A percentile compares a stretch with the other conserved stretches of the same genome.
phyloP scores from a whole-genome alignment of 306 rosid genomes.

The Ammopiptanthus mongolicus region DNA sequence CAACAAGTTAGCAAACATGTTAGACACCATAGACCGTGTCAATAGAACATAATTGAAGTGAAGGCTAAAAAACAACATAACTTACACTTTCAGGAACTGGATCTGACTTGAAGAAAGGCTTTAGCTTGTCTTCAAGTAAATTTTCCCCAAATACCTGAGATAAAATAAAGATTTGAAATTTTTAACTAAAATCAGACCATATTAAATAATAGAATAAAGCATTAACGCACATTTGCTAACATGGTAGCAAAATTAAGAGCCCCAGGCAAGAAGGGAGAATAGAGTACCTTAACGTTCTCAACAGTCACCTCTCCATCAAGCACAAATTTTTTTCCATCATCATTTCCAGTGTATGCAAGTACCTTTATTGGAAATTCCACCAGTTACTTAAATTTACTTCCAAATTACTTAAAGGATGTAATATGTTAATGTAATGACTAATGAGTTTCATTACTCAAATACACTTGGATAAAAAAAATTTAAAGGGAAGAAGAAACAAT shows the following conservation, averaged over 20 bases:
- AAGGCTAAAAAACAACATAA: slow-evolving; percentile 17
- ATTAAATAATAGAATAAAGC: slow-evolving; percentile 1
- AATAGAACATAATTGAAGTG: slow-evolving; percentile 6
- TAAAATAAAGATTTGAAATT: slow-evolving; percentile 2
- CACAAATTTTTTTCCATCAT: slow-evolving; percentile 78
- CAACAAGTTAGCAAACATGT: slow-evolving; percentile 8
- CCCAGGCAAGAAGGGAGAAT: background rate
- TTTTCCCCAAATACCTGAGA: slow-evolving; percentile 76
- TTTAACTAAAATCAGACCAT: slow-evolving; percentile 14
- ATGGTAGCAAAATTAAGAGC: slow-evolving; percentile 10
- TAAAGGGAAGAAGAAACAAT: slow-evolving; percentile 20
- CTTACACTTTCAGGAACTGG: slow-evolving; percentile 90
- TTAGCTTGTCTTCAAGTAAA: slow-evolving; percentile 90
- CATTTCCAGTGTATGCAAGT: slow-evolving; percentile 83
- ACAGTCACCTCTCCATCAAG: slow-evolving; percentile 62
- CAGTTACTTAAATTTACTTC: slow-evolving; percentile 3
- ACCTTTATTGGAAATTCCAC: slow-evolving; percentile 40
- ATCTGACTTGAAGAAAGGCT: slow-evolving; percentile 86
- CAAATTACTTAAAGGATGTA: background rate
- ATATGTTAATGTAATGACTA: background rate
- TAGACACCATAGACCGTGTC: slow-evolving; percentile 5
- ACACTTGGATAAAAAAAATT: background rate
- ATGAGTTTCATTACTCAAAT: background rate
- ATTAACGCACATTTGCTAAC: background rate
- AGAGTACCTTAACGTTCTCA: slow-evolving; percentile 69